Evolutionary conservation across 2,329 filamentous ascomycete species (phyloP).

Genomic region (Venturia oleaginea): DNA sequence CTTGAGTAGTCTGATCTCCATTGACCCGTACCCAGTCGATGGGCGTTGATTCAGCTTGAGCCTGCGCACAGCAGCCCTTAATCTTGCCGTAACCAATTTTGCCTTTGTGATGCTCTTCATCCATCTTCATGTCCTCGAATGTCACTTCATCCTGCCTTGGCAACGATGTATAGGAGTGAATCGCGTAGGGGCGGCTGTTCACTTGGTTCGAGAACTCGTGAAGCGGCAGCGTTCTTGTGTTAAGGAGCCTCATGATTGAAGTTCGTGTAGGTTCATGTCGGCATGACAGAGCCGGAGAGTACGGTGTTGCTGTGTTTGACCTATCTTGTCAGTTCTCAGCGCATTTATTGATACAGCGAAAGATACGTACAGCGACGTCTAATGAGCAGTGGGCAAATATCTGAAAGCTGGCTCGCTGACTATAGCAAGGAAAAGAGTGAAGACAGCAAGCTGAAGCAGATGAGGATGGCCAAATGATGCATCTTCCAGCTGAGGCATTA

Average conservation of each 20-base stretch:
- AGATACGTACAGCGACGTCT: too few species aligned
- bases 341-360: too few species aligned
- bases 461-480: too few species aligned
- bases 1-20: too few species aligned
- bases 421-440: neutral
- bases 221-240: neutral
- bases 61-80: neutral
- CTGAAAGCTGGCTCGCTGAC: too few species aligned
- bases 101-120: neutral
- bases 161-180: conserved; percentile 21
- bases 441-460: neutral
- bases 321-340: neutral
- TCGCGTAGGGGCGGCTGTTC: conserved; percentile 13
- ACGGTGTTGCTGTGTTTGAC: neutral
- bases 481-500: neutral
- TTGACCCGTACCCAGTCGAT: neutral
- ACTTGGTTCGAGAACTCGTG: neutral
- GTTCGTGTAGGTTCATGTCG: neutral
- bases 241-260: neutral
- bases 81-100: neutral
- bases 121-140: neutral
- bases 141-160: conserved; percentile 15
- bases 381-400: too few species aligned
- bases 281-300: neutral
- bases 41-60: neutral